phyloP scores from a whole-genome alignment of 2,329 filamentous ascomycete genomes.

The Penicillium sp. region DNA sequence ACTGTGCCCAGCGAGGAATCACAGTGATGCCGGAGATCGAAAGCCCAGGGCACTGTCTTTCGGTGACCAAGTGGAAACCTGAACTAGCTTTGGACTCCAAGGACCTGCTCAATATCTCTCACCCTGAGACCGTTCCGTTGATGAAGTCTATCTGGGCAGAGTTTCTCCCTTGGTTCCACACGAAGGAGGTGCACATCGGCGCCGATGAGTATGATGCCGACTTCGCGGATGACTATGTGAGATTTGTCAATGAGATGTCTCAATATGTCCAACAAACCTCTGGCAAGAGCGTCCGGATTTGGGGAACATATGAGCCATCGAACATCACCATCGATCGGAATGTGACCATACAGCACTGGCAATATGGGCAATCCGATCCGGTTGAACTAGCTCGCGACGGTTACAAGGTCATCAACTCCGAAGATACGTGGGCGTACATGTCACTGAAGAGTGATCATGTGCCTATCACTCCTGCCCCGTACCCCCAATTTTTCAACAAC shows the following conservation, averaged over 20 bases:
- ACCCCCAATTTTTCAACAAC: slow-evolving; percentile 51
- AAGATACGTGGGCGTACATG: slow-evolving; percentile 59
- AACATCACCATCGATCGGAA: slow-evolving; percentile 45
- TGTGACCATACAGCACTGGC: slow-evolving; percentile 60
- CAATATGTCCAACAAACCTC: slow-evolving; percentile 45
- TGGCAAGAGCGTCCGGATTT: slow-evolving; percentile 55
- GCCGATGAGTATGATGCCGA: slow-evolving; percentile 57
- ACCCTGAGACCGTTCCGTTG: slow-evolving; percentile 57
- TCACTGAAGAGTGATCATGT: slow-evolving; percentile 58
- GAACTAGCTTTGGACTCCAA: slow-evolving; percentile 54
- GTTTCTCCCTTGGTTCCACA: slow-evolving; percentile 59
- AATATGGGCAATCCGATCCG: slow-evolving; percentile 56
- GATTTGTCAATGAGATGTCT: slow-evolving; percentile 56
- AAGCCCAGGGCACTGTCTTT: slow-evolving; percentile 59
- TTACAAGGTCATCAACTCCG: slow-evolving; percentile 57
- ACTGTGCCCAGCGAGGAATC: slow-evolving; percentile 58
- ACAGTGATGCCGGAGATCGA: slow-evolving; percentile 64
- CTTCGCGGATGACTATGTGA: slow-evolving; percentile 52
- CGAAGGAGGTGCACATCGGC: slow-evolving; percentile 58
- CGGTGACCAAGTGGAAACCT: slow-evolving; percentile 62
- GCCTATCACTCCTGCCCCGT: slow-evolving; percentile 51
- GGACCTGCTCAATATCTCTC: slow-evolving; percentile 58
- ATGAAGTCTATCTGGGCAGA: slow-evolving; percentile 58
- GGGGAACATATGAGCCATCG: slow-evolving; percentile 58
- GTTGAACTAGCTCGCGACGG: slow-evolving; percentile 48